These are phyloP conservation scores for Erodium maritimum DNA, from an alignment of 345 rosid genomes.

Conservation along the genomic window DNA sequence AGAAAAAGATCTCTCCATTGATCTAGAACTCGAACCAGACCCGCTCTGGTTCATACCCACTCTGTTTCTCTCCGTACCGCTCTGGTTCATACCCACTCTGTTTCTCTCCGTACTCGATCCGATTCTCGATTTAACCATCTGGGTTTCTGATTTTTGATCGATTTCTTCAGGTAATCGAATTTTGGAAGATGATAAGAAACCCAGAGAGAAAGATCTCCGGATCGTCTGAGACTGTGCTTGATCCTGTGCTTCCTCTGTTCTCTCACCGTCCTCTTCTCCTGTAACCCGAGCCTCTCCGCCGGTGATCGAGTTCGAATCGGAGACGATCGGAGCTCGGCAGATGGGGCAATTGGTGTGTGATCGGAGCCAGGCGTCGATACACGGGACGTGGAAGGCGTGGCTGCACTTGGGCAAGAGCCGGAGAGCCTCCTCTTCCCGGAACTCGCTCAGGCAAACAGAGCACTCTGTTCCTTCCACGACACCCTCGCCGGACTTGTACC, in stretches of 20 bases:
- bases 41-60: constrained; percentile 15
- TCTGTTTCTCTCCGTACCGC: background rate
- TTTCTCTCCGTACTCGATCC: constrained; percentile 5
- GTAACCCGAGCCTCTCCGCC: constrained; percentile 15
- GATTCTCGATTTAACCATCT: constrained; percentile 8
- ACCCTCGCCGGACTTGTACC: constrained; percentile 36
- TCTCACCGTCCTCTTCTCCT: constrained; percentile 18
- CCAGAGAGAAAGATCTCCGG: constrained; percentile 65
- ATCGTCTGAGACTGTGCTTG: constrained; percentile 29
- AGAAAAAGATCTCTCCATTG: too few species aligned
- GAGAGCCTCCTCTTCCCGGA: constrained; percentile 50
- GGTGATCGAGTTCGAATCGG: background rate
- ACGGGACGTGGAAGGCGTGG: constrained; percentile 62
- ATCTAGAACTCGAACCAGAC: too few species aligned
- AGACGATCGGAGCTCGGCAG: constrained; percentile 50
- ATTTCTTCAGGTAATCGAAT: constrained; percentile 20
- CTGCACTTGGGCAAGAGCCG: constrained; percentile 60
- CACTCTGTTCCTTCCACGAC: constrained; percentile 64
- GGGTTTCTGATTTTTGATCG: constrained; percentile 9
- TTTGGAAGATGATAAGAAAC: constrained; percentile 41
- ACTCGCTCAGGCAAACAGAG: constrained; percentile 64
- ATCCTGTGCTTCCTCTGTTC: too few species aligned
- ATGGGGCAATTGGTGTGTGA: constrained; percentile 59
- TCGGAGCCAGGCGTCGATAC: constrained; percentile 70
- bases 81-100: constrained; percentile 10